A percentile compares a stretch with the other conserved stretches of the same genome.
Evolutionary conservation across 192 early-diverging fungal genomes (phyloP).

Genomic region (Kickxella alabastrina): DNA sequence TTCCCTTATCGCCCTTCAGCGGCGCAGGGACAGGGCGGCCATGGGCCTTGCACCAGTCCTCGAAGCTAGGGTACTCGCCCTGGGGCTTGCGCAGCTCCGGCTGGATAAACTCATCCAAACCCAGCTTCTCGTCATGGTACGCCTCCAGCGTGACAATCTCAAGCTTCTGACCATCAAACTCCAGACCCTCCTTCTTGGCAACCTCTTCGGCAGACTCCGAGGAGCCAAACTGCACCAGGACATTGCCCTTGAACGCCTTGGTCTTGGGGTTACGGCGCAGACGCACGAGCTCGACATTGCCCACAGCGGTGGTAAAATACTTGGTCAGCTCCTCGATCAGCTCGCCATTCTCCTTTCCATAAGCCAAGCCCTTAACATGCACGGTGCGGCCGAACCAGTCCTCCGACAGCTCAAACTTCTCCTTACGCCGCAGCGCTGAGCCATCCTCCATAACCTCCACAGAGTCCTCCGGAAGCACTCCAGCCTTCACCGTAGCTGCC

Average conservation of each 20-base stretch:
- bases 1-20: constrained; percentile 3
- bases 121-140: constrained; percentile 52
- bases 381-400: constrained; percentile 45
- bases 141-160: constrained; percentile 19
- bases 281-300: constrained; percentile 31
- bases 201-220: constrained; percentile 30
- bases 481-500: constrained; percentile 13
- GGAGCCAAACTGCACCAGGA: constrained; percentile 35
- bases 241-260: constrained; percentile 50
- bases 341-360: constrained; percentile 22
- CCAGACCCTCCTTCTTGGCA: constrained; percentile 16
- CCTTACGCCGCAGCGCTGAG: constrained; percentile 36
- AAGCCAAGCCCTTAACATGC: constrained; percentile 45
- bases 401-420: constrained; percentile 19
- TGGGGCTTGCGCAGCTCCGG: constrained; percentile 46
- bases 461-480: constrained; percentile 10
- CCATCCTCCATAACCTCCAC: constrained; percentile 40
- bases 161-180: constrained; percentile 23
- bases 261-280: constrained; percentile 47
- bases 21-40: constrained; percentile 17
- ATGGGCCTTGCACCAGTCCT: constrained; percentile 40
- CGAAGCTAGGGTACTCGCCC: constrained; percentile 28
- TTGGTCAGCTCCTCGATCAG: constrained; percentile 33
- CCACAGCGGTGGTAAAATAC: constrained; percentile 16
- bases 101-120: constrained; percentile 38